Conservation (phyloP, 257 asterid genomes). For the Eucommia ulmoides region DNA sequence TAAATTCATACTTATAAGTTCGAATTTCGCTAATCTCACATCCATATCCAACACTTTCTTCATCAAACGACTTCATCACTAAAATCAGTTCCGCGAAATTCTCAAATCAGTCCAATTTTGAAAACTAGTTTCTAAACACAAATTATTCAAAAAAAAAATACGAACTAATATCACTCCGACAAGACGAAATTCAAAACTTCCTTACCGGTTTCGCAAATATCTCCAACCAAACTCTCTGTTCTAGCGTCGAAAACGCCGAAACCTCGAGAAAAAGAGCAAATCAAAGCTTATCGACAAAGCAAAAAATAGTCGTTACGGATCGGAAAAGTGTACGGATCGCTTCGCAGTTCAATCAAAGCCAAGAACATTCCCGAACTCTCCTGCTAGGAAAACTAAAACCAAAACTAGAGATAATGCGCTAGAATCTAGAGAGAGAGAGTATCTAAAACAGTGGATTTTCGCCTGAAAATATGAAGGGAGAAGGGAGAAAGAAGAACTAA, state of each 20-base stretch:
- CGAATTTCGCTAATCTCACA: too few relatives aligned
- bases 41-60: too few relatives aligned
- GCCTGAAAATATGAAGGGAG: too few relatives aligned
- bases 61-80: too few relatives aligned
- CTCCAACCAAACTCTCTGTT: not conserved
- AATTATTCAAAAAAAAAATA: too few relatives aligned
- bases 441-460: too few relatives aligned
- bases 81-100: not conserved
- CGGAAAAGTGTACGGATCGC: not conserved
- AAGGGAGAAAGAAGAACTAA: too few relatives aligned
- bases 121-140: not conserved
- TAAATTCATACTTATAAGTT: too few relatives aligned
- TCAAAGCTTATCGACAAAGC: not conserved
- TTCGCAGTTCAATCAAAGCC: constrained; percentile 10
- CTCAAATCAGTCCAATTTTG: not conserved
- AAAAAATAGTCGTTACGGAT: not conserved
- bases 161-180: not conserved
- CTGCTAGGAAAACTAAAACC: not conserved
- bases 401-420: too few relatives aligned
- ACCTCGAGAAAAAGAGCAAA: not conserved
- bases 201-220: not conserved
- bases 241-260: not conserved
- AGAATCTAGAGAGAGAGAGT: too few relatives aligned
- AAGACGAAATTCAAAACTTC: not conserved
- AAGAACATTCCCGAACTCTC: constrained; percentile 11